phyloP scores from a whole-genome alignment of 2,329 filamentous ascomycete species.

The Sarocladiaceae sp. region DNA sequence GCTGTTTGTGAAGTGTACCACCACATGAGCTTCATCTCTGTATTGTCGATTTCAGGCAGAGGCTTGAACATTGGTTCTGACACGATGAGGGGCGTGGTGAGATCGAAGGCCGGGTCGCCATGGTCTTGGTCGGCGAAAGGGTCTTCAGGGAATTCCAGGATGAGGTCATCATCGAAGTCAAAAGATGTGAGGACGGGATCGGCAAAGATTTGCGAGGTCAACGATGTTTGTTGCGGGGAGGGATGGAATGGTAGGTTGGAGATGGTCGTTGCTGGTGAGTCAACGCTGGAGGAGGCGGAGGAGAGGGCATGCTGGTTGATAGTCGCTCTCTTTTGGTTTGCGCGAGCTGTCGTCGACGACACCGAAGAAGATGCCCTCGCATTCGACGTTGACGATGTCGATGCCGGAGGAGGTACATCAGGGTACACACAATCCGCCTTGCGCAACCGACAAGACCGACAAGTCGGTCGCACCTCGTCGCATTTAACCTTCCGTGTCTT shows the following conservation, averaged over 20 bases:
- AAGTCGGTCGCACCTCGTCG: conserved; percentile 46
- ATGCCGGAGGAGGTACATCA: conserved; percentile 11
- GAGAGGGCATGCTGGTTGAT: neutral
- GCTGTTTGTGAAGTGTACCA: conserved; percentile 47
- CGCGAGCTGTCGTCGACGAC: neutral
- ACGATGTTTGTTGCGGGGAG: neutral
- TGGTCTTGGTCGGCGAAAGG: neutral
- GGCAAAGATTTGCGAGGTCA: neutral
- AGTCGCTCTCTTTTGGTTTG: neutral
- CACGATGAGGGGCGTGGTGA: conserved; percentile 10
- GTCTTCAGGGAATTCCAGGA: neutral
- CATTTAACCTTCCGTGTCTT: conserved; percentile 54
- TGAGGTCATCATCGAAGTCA: neutral
- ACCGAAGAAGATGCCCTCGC: conserved; percentile 8
- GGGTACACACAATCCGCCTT: conserved; percentile 45
- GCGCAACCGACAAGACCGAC: conserved; percentile 44
- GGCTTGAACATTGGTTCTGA: conserved; percentile 26
- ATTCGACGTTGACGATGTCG: neutral
- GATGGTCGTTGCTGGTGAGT: neutral
- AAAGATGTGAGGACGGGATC: neutral
- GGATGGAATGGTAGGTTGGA: neutral
- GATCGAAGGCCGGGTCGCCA: conserved; percentile 1
- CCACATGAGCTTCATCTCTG: conserved; percentile 53
- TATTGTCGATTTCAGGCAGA: conserved; percentile 29
- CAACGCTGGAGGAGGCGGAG: neutral